Conservation (phyloP, 441 rosid genomes). For the Gossypium schwendimanii region DNA sequence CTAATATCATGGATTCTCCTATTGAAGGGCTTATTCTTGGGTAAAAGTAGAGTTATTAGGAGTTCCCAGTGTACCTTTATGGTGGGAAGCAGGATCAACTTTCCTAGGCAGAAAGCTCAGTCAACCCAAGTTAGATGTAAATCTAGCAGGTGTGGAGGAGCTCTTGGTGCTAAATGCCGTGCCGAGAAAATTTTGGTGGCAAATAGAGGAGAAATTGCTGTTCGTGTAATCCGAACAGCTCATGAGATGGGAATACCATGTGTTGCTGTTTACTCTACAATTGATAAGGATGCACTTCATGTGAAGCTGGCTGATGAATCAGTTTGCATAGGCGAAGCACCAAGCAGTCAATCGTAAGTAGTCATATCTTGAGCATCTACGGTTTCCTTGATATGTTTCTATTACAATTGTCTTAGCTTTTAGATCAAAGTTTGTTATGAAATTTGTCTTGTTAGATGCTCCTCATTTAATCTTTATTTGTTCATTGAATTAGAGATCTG, state of each 20-base stretch:
- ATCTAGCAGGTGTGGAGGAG: constrained; percentile 40
- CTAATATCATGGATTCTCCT: background rate
- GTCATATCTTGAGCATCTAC: background rate
- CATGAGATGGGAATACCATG: constrained; percentile 95
- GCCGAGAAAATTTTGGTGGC: constrained; percentile 85
- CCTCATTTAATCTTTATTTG: background rate
- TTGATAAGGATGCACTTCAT: constrained; percentile 94
- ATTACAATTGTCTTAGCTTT: background rate
- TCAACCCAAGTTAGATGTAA: constrained; percentile 29
- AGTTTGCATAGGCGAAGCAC: constrained; percentile 96
- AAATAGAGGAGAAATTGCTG: constrained; percentile 92
- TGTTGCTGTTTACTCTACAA: constrained; percentile 92
- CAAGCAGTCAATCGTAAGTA: constrained; percentile 89
- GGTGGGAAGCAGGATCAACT: constrained; percentile 41
- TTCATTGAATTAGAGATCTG: background rate
- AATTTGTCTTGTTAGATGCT: background rate
- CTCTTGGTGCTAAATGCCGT: constrained; percentile 49
- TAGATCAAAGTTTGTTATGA: background rate
- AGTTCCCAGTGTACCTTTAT: constrained; percentile 57
- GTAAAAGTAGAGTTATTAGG: constrained; percentile 36
- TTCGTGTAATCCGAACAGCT: constrained; percentile 85
- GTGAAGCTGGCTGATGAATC: constrained; percentile 92
- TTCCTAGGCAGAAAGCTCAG: constrained; percentile 41
- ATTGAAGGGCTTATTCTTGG: constrained; percentile 45
- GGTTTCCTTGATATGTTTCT: background rate